phyloP scores from a whole-genome alignment of 75 land plant species.

The Cunninghamia lanceolata region DNA sequence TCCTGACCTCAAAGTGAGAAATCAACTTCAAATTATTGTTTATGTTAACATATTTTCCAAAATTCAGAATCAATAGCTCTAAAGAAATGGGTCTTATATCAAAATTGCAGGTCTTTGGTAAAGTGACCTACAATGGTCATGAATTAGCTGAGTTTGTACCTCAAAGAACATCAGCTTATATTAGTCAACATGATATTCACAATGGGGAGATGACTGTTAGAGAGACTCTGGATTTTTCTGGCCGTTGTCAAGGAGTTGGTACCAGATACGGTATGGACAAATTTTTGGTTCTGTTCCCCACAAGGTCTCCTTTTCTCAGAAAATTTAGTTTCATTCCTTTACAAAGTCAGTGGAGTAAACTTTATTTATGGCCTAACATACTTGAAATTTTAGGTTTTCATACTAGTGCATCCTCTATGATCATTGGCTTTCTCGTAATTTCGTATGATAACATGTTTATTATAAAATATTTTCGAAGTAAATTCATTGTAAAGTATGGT shows the following conservation, averaged over 20 bases:
- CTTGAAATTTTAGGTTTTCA: neutral
- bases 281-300: neutral
- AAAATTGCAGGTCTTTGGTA: constrained; percentile 50
- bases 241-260: constrained; percentile 79
- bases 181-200: constrained; percentile 86
- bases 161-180: constrained; percentile 80
- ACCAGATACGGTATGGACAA: constrained; percentile 49
- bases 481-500: neutral
- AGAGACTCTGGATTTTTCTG: constrained; percentile 83
- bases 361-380: neutral
- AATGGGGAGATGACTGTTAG: constrained; percentile 82
- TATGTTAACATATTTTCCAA: neutral
- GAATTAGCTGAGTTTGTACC: constrained; percentile 75
- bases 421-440: neutral
- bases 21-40: neutral
- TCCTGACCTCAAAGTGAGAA: constrained; percentile 11
- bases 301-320: neutral
- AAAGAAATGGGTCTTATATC: neutral
- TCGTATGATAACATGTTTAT: neutral
- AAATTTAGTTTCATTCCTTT: neutral
- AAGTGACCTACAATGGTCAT: constrained; percentile 84
- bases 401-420: neutral
- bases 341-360: neutral
- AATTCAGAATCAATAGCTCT: neutral
- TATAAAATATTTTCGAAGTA: neutral